These are phyloP conservation scores for Mucuna pruriens DNA, from an alignment of 306 rosid species.

Conservation along the genomic window DNA sequence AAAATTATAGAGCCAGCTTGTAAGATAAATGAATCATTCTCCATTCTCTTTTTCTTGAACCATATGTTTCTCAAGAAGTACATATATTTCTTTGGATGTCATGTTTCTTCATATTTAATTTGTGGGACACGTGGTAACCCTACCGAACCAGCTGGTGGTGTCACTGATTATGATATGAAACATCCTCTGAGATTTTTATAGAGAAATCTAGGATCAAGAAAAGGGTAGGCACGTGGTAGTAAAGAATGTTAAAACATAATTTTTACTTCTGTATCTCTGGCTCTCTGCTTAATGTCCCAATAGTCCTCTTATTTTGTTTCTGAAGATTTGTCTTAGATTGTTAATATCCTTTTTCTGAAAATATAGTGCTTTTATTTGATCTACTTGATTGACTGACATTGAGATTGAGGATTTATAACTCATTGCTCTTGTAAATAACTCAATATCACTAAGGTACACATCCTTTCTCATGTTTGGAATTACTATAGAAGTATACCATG, in stretches of 20 bases:
- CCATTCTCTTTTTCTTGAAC: constrained; percentile 8
- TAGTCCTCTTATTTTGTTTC: not conserved
- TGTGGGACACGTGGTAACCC: not conserved
- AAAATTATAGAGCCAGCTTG: constrained; percentile 30
- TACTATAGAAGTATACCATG: not conserved
- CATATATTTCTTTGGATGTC: not conserved
- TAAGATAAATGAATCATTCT: constrained; percentile 2
- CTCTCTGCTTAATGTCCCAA: not conserved
- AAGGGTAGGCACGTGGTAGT: not conserved
- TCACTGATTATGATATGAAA: not conserved
- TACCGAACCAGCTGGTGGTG: not conserved
- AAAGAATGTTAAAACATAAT: not conserved
- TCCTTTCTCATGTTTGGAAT: constrained; percentile 2
- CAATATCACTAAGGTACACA: not conserved
- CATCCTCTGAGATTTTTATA: not conserved
- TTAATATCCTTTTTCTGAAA: not conserved
- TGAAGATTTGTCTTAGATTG: not conserved
- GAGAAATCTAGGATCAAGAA: constrained; percentile 1
- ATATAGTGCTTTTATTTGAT: not conserved
- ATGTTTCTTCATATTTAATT: not conserved
- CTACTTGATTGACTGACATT: not conserved
- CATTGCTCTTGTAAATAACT: not conserved
- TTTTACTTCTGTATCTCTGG: not conserved
- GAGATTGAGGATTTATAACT: not conserved
- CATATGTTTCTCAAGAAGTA: not conserved